These are phyloP conservation scores for Dendrobium nobile DNA, from an alignment of 106 monocot species.

Conservation along the genomic window DNA sequence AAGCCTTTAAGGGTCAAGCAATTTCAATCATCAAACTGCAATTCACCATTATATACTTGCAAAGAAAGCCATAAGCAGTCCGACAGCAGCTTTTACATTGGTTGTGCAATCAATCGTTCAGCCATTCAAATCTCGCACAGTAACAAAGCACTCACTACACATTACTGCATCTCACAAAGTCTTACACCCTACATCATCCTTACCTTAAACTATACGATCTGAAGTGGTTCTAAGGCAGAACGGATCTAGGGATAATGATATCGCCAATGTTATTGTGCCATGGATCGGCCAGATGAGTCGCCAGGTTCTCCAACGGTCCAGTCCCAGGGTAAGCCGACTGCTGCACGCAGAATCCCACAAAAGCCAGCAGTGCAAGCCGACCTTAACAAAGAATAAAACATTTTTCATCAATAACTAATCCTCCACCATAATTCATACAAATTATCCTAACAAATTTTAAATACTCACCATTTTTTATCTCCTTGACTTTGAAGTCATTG, in stretches of 20 bases:
- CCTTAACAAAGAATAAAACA: constrained; percentile 27
- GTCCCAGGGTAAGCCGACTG: constrained; percentile 94
- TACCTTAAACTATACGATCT: background rate
- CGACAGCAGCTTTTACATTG: too few relatives aligned
- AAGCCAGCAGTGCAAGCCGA: constrained; percentile 78
- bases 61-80: too few relatives aligned
- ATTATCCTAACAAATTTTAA: too few relatives aligned
- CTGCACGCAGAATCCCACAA: constrained; percentile 92
- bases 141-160: background rate
- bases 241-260: constrained; percentile 68
- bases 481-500: constrained; percentile 90
- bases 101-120: too few relatives aligned
- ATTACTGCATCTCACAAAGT: background rate
- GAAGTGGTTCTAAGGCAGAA: constrained; percentile 27
- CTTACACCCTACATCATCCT: background rate
- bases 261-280: constrained; percentile 99
- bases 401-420: background rate
- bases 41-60: too few relatives aligned
- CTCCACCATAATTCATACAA: too few relatives aligned
- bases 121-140: background rate
- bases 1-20: too few relatives aligned
- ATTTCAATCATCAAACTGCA: too few relatives aligned
- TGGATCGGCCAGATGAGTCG: constrained; percentile 84
- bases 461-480: constrained; percentile 79
- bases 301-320: constrained; percentile 91